Conservation (phyloP, 2,329 filamentous ascomycete genomes). For the Kalmusia sp. region DNA sequence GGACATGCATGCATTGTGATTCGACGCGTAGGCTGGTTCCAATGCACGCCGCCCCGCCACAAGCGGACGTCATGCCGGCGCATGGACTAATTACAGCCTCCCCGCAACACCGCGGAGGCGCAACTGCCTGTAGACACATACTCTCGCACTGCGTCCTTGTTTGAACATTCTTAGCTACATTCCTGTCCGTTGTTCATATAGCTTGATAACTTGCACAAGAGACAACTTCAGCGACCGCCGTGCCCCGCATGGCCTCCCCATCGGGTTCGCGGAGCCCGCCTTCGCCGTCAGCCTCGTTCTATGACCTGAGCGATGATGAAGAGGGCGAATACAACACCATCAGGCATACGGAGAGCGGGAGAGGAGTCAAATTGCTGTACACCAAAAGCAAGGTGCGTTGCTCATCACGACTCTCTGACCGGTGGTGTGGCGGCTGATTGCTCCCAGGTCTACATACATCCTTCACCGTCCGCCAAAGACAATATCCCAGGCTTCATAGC, state of each 20-base stretch:
- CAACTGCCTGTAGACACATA: background rate
- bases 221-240: conserved; percentile 14
- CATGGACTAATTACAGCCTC: conserved; percentile 5
- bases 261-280: conserved; percentile 49
- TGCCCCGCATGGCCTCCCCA: conserved; percentile 42
- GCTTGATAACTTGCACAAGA: background rate
- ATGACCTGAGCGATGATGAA: conserved; percentile 95
- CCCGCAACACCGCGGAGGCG: conserved; percentile 10
- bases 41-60: conserved; percentile 8
- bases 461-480: conserved; percentile 89
- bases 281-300: conserved; percentile 87
- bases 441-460: conserved; percentile 88
- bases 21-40: background rate
- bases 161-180: too few species aligned
- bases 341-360: conserved; percentile 75
- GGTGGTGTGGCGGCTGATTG: conserved; percentile 31
- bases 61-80: conserved; percentile 20
- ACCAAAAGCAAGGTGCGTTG: conserved; percentile 88
- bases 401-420: background rate
- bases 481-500: conserved; percentile 96
- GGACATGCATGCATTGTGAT: conserved; percentile 11
- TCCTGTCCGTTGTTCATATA: too few species aligned
- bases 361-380: conserved; percentile 90
- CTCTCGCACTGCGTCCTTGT: background rate
- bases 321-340: conserved; percentile 96